These are phyloP conservation scores for Ottelia alismoides DNA, from an alignment of 106 monocot species.

Conservation along the genomic window DNA sequence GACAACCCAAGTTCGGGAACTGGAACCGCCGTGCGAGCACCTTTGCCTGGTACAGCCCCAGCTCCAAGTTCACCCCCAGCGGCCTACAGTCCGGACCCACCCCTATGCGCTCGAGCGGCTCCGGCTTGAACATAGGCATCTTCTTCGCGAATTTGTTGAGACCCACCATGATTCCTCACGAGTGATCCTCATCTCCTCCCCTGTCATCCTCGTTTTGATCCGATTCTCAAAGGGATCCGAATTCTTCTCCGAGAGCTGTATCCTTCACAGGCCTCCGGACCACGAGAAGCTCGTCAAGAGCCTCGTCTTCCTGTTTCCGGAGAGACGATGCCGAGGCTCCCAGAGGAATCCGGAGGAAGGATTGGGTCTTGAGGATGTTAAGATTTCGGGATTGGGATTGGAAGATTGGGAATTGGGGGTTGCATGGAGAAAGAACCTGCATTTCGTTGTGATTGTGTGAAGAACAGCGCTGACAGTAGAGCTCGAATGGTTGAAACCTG, in stretches of 20 bases:
- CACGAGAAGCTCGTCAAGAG: conserved; percentile 10
- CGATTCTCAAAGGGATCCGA: conserved; percentile 1
- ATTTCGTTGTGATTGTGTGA: too few species aligned
- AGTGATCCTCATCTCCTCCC: conserved; percentile 2
- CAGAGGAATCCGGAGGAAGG: conserved; percentile 11
- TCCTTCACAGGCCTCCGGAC: conserved; percentile 57
- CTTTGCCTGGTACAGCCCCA: conserved; percentile 76
- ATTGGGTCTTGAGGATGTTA: conserved; percentile 7
- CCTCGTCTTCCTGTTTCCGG: conserved; percentile 6
- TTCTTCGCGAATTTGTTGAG: conserved; percentile 75
- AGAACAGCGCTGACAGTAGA: too few species aligned
- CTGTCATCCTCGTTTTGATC: background rate
- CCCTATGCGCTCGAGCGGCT: conserved; percentile 38
- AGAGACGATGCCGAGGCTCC: conserved; percentile 3
- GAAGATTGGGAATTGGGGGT: conserved; percentile 16
- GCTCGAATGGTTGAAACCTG: too few species aligned
- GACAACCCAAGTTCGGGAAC: too few species aligned
- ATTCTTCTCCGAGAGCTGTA: conserved; percentile 9
- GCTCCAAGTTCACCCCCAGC: conserved; percentile 68
- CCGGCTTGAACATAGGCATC: conserved; percentile 80
- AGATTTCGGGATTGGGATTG: conserved; percentile 2
- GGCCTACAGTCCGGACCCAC: conserved; percentile 35
- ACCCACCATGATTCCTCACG: conserved; percentile 27
- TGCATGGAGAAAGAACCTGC: conserved; percentile 21
- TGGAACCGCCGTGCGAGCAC: conserved; percentile 57